Base-by-base conservation (phyloP, 129 eudicot genomes). In the Flaveria robusta region DNA sequence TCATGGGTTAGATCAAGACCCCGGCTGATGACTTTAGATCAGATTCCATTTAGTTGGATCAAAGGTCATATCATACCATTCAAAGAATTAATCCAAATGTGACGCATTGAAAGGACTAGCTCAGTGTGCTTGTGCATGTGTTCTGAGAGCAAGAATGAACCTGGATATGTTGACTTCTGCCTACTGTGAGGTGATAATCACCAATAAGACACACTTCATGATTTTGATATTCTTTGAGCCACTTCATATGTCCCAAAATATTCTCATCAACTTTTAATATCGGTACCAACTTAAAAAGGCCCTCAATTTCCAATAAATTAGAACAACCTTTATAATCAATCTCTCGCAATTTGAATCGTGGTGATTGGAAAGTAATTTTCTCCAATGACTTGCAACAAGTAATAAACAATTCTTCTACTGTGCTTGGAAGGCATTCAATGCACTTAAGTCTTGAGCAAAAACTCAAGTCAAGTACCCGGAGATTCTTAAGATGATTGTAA, bases 401-500 rank as follows among this genome's bases (percentile, higher is more conserved):
- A 27, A 64, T 7, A 64, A 27, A 64, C 68, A 64, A 64, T 46
- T 64, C 68, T 14, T 29, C 68, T 27, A 64, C 14, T 8, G 68
- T 64, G 16, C 19, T 15, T 7, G 68, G 68, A 3, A 64, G 68
- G 16, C 68, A 29, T 0, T 14, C 22, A 15, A 63, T 29, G 45
- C 46, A 64, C 45, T 29, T 15, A 6, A 64, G 68, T 64, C 23
- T 64, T 15, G 68, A 64, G 68, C 68, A 64, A 64, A 64, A 64
- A 64, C 68, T 64, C 68, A 64, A 64, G 45, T 64, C 68, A 64
- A 64, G 45, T 29, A 64, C 68, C 68, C 68, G 68, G 16, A 64
- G 68, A 64, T 31, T 31, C 45, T 7, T 31, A 29, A 64, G 68
- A 64, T 64, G 68, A 29, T 31, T 64, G 45, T 64, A 64, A 29